A percentile compares a stretch with the other conserved stretches of the same genome.
These are phyloP conservation scores for Thermothelomyces thermophilus DNA, from an alignment of 2,329 filamentous ascomycete genomes.

Conservation along the genomic window DNA sequence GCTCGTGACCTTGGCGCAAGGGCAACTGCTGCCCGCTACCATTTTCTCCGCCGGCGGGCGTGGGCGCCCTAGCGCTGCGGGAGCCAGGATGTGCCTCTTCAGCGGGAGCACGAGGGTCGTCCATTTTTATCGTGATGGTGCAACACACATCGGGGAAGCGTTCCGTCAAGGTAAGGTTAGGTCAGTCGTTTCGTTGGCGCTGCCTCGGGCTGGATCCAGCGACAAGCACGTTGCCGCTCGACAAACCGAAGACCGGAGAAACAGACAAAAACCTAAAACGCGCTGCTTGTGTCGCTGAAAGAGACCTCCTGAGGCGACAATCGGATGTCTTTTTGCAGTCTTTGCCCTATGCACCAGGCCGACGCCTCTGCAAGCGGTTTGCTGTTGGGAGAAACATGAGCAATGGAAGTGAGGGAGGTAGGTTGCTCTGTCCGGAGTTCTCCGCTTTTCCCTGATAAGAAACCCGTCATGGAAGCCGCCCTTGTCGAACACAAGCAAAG, in stretches of 20 bases:
- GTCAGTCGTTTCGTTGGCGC: background rate
- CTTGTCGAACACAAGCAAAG: background rate
- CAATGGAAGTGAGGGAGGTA: background rate
- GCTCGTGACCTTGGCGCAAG: conserved; percentile 39
- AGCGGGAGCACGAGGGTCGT: conserved; percentile 25
- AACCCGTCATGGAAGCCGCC: background rate
- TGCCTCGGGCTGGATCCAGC: background rate
- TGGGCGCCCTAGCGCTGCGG: conserved; percentile 16
- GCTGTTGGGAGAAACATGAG: background rate
- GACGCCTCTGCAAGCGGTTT: background rate
- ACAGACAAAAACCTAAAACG: background rate
- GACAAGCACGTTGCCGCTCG: conserved; percentile 1
- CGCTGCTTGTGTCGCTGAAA: background rate
- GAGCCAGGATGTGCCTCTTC: conserved; percentile 22
- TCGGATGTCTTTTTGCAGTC: background rate
- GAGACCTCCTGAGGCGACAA: background rate
- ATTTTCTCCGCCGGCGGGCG: conserved; percentile 15
- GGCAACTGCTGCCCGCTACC: conserved; percentile 20
- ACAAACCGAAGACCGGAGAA: background rate
- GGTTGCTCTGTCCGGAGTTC: background rate
- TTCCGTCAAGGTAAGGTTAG: conserved; percentile 10
- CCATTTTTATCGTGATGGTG: conserved; percentile 28
- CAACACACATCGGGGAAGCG: conserved; percentile 23
- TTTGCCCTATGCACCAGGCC: background rate
- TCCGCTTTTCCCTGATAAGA: conserved; percentile 2